Base-by-base conservation (phyloP, 1,139 yeast species). In the Nakaseomyces uthaithaninus region DNA sequence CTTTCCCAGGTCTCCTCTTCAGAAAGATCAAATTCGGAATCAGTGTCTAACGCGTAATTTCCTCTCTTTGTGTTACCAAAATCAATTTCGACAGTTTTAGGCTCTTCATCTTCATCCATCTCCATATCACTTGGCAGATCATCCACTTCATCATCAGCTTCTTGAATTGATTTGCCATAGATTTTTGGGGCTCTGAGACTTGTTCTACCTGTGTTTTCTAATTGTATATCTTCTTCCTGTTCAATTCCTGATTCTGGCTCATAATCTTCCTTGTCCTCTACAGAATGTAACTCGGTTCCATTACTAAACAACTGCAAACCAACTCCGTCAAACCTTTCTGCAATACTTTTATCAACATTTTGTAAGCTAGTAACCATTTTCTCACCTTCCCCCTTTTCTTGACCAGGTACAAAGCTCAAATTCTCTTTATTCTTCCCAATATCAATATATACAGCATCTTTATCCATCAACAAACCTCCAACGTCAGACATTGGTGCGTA, bases 401-500 rank as follows among this genome's bases (percentile, higher is more conserved):
- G 77, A 37, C 83, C 87, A 4, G 75, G 70, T 15, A 73, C 77
- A 59, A 83, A 83, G 24, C 64, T 55, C 40, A 61, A 50, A 62
- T 66, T 58, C 67, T 77, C 57, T 50, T 33, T 33, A 18, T 49
- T 60, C 39, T 53, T 63, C 3, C 95, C 96, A 37, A 89, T 80
- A 57, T 93, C 96, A 47, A 93, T 86, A 55, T 89, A 85, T 2
- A 93, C 98, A 3, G 98, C 96, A 67, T 93, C 98, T 58, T 82
- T 89, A 65, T 93, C 99, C 46, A 93, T 87, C 48, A 91, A 69
- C 26, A 93, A 94, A 57, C 99, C 99, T 42, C 97, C 97, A 19
- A 91, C 96, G 63, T 93, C 97, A 38, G 96, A 85, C 98, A 93
- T 91, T 41, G 99, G 99, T 0, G 98, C 99, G 60, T 93, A 93